phyloP scores from a whole-genome alignment of 1,284 basidiomycete genomes.

The Moesziomyces aphidis region DNA sequence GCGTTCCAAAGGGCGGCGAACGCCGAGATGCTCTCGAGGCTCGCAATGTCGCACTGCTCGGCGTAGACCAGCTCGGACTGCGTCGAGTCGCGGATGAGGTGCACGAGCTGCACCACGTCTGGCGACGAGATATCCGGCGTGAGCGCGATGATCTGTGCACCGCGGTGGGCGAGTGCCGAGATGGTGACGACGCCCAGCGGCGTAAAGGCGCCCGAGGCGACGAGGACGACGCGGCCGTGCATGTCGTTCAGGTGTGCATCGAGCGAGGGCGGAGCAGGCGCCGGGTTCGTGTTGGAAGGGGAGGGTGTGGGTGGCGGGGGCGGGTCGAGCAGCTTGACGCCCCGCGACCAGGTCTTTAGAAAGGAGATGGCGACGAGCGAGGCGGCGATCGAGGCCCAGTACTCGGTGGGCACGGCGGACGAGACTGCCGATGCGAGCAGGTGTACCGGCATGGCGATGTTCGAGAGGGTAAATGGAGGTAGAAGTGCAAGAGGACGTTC shows the following conservation, averaged over 20 bases:
- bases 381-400: slow-evolving; percentile 45
- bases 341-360: slow-evolving; percentile 54
- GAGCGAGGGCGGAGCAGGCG: slow-evolving; percentile 1
- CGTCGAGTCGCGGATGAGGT: slow-evolving; percentile 57
- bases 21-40: slow-evolving; percentile 34
- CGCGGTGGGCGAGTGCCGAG: slow-evolving; percentile 53
- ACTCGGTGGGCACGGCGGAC: slow-evolving; percentile 33
- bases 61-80: slow-evolving; percentile 60
- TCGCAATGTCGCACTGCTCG: slow-evolving; percentile 58
- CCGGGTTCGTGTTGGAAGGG: slow-evolving; percentile 1
- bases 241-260: slow-evolving; percentile 27
- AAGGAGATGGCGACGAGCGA: slow-evolving; percentile 28
- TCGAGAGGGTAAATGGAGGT: background rate
- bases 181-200: slow-evolving; percentile 56
- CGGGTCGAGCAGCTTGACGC: slow-evolving; percentile 43
- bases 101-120: slow-evolving; percentile 46
- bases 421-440: slow-evolving; percentile 36
- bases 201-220: slow-evolving; percentile 55
- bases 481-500: background rate
- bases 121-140: slow-evolving; percentile 33
- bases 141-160: slow-evolving; percentile 59
- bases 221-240: slow-evolving; percentile 48
- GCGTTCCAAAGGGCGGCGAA: slow-evolving; percentile 58
- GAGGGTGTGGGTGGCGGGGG: slow-evolving; percentile 6
- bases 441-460: slow-evolving; percentile 52